Conservation (phyloP, 139 green algal genomes). For the Micractinium conductrix region DNA sequence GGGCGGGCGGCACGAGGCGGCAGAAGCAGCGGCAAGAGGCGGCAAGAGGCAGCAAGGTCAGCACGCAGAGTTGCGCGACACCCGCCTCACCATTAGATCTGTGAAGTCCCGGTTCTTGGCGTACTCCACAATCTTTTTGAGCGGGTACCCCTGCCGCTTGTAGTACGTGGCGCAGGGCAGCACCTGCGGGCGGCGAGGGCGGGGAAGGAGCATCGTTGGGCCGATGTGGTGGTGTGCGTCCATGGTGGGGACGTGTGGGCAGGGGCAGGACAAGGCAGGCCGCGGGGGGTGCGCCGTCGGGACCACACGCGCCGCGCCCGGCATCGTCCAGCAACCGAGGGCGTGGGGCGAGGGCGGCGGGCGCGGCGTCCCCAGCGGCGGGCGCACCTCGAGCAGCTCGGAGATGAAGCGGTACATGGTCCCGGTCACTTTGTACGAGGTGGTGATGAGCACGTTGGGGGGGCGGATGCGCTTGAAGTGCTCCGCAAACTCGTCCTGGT, state of each 20-base stretch:
- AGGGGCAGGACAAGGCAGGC: too few relatives aligned
- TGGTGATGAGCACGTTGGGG: conserved; percentile 94
- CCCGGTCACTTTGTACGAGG: conserved; percentile 79
- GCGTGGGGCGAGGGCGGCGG: too few relatives aligned
- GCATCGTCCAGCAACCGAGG: too few relatives aligned
- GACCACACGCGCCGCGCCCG: too few relatives aligned
- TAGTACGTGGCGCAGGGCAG: conserved; percentile 88
- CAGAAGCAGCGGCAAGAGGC: background rate
- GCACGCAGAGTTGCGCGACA: too few relatives aligned
- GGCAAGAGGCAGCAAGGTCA: background rate
- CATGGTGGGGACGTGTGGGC: too few relatives aligned
- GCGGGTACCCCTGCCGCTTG: conserved; percentile 80
- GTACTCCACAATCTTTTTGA: conserved; percentile 94
- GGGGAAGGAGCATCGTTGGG: background rate
- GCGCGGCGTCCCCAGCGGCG: too few relatives aligned
- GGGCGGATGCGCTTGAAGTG: conserved; percentile 56
- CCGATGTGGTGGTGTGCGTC: too few relatives aligned
- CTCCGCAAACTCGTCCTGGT: conserved; percentile 92
- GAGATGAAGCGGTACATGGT: conserved; percentile 89
- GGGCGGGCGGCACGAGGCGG: too few relatives aligned
- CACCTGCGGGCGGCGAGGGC: conserved; percentile 43
- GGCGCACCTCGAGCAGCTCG: conserved; percentile 76
- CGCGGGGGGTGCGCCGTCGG: too few relatives aligned
- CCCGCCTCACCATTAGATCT: conserved; percentile 65
- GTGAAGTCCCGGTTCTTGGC: conserved; percentile 80